phyloP scores from a whole-genome alignment of 2,329 filamentous ascomycete species.

The Thelonectria olida region DNA sequence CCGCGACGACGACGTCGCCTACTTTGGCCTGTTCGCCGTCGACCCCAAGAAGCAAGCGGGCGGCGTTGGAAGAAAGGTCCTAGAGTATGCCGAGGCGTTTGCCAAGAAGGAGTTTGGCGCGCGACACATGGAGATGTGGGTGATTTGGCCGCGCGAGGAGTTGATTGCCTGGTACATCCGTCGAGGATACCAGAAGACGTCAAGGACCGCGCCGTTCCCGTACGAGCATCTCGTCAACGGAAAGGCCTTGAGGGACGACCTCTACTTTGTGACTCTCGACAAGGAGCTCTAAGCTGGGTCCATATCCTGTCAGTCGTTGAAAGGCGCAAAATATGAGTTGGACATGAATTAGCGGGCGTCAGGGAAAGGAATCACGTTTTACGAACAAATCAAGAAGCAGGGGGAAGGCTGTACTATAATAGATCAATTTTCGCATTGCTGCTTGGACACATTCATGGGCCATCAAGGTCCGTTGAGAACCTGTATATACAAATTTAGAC shows the following conservation, averaged over 20 bases:
- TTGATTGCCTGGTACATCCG: conserved; percentile 57
- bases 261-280: conserved; percentile 52
- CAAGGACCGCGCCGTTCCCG: conserved; percentile 53
- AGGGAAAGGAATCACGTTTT: background rate
- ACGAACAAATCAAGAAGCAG: background rate
- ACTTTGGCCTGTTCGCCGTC: conserved; percentile 61
- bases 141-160: conserved; percentile 54
- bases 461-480: conserved; percentile 26
- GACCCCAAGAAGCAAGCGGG: conserved; percentile 52
- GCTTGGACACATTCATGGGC: conserved; percentile 24
- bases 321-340: background rate
- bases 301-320: too few relatives aligned
- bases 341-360: background rate
- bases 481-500: conserved; percentile 37
- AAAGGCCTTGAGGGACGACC: conserved; percentile 51
- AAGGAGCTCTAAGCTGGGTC: conserved; percentile 46
- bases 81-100: conserved; percentile 52
- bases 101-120: conserved; percentile 46
- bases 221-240: conserved; percentile 49
- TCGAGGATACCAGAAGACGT: conserved; percentile 52
- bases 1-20: conserved; percentile 42
- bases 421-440: conserved; percentile 18
- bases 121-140: conserved; percentile 52
- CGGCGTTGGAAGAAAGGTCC: conserved; percentile 53
- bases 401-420: background rate